These are phyloP conservation scores for Botrytis elliptica DNA, from an alignment of 2,329 filamentous ascomycete genomes.

Conservation along the genomic window DNA sequence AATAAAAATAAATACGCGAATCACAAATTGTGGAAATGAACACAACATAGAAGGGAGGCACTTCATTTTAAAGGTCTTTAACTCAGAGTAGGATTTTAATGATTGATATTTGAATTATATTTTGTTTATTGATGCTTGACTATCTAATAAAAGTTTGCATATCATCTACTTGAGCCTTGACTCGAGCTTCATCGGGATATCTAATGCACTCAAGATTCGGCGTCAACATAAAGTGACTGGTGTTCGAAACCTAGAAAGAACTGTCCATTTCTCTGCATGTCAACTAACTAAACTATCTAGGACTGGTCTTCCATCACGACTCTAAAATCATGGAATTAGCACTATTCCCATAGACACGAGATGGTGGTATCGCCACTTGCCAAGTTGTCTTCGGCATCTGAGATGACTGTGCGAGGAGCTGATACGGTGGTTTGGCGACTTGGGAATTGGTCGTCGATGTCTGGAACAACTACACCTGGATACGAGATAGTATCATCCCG, in stretches of 20 bases:
- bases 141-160: background rate
- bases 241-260: background rate
- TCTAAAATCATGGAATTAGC: background rate
- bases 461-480: background rate
- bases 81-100: no score
- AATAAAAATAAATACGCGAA: no score
- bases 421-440: background rate
- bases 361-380: background rate
- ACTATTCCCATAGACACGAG: background rate
- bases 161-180: background rate
- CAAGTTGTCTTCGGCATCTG: background rate
- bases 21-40: no score
- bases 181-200: background rate
- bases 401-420: background rate
- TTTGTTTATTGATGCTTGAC: background rate
- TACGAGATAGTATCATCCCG: background rate
- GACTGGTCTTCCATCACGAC: background rate
- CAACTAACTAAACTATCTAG: background rate
- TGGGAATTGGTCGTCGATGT: rapidly evolving
- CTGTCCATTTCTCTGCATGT: background rate
- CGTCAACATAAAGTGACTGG: background rate
- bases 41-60: no score
- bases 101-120: background rate
- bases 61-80: no score
- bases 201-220: background rate